phyloP scores from a whole-genome alignment of 176 grass and related monocot genomes.

The Juncus effusus region DNA sequence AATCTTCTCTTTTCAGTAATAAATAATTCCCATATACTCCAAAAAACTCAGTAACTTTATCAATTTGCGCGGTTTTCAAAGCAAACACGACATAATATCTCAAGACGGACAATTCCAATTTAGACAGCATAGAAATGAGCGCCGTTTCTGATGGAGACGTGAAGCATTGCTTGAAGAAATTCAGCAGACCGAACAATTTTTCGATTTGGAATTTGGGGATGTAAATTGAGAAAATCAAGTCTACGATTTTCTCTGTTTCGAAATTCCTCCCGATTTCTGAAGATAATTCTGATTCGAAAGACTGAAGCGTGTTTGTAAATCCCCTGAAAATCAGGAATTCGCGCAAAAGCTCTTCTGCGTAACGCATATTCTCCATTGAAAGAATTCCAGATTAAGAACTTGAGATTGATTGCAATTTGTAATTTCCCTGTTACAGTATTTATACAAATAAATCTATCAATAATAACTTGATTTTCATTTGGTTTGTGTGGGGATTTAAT shows the following conservation, averaged over 20 bases:
- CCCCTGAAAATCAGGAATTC: slow-evolving; percentile 92
- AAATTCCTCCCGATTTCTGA: slow-evolving; percentile 82
- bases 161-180: slow-evolving; percentile 84
- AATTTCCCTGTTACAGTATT: slow-evolving; percentile 5
- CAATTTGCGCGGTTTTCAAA: slow-evolving; percentile 63
- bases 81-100: slow-evolving; percentile 83
- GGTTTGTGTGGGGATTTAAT: not conserved
- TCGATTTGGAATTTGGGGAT: slow-evolving; percentile 71
- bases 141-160: slow-evolving; percentile 57
- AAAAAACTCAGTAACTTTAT: slow-evolving; percentile 84
- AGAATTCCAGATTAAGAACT: not conserved
- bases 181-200: slow-evolving; percentile 55
- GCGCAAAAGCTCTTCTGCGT: slow-evolving; percentile 75
- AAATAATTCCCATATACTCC: slow-evolving; percentile 49
- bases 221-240: slow-evolving; percentile 81
- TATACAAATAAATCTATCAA: not conserved
- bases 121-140: slow-evolving; percentile 51
- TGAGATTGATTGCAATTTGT: not conserved
- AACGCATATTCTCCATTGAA: slow-evolving; percentile 84
- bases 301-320: slow-evolving; percentile 63
- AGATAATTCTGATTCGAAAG: slow-evolving; percentile 71
- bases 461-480: not conserved
- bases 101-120: slow-evolving; percentile 71
- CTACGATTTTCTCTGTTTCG: slow-evolving; percentile 82
- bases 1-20: slow-evolving; percentile 76